These are phyloP conservation scores for Plantago major DNA, from an alignment of 257 asterid genomes.

Conservation along the genomic window DNA sequence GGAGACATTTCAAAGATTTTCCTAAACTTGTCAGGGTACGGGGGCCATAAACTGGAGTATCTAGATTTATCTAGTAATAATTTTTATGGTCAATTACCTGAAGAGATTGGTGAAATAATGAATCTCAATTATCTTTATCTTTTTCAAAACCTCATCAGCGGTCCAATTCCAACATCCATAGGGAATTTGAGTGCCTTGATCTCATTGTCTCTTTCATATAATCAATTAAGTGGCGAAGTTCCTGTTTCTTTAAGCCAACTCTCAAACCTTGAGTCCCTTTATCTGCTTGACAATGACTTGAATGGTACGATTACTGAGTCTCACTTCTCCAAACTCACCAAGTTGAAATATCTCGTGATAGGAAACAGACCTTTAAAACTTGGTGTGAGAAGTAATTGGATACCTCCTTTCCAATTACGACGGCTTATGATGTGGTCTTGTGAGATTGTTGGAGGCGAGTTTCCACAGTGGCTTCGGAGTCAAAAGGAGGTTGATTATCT, in stretches of 20 bases:
- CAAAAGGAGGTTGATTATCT: too few species aligned
- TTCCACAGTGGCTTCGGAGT: too few species aligned
- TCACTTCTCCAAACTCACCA: neutral
- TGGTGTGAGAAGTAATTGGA: neutral
- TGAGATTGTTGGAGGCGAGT: too few species aligned
- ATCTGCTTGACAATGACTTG: neutral
- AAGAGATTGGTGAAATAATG: neutral
- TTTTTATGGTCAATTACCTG: neutral
- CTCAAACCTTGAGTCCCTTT: neutral
- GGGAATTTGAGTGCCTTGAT: too few species aligned
- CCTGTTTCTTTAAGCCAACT: neutral
- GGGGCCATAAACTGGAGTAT: neutral
- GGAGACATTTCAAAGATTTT: neutral
- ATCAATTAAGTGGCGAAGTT: neutral
- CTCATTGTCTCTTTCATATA: too few species aligned
- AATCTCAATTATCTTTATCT: neutral
- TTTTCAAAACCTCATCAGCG: too few species aligned
- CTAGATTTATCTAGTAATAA: neutral
- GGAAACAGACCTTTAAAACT: neutral
- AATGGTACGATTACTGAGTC: neutral
- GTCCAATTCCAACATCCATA: too few species aligned
- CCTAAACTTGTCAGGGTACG: neutral
- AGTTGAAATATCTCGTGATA: neutral
- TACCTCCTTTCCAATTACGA: neutral
- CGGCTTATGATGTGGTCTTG: too few species aligned